phyloP scores from a whole-genome alignment of 306 rosid genomes.

The Vicia faba region DNA sequence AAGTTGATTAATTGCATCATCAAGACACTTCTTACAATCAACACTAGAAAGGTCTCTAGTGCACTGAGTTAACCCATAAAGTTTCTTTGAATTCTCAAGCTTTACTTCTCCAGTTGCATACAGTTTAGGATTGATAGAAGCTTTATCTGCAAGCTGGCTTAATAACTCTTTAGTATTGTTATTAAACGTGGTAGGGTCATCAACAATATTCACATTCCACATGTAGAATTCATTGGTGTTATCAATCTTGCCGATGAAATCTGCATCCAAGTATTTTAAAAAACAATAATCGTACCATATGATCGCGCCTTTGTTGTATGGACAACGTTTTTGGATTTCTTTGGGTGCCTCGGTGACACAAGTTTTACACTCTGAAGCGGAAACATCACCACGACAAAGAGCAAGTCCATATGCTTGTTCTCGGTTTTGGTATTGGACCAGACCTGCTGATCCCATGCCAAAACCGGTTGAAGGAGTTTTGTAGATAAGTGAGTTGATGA shows the following conservation, averaged over 20 bases:
- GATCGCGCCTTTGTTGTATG: conserved; percentile 37
- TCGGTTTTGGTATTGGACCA: not conserved
- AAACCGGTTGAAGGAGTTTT: conserved; percentile 44
- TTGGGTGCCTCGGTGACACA: conserved; percentile 36
- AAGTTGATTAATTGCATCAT: conserved; percentile 36
- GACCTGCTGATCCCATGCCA: conserved; percentile 13
- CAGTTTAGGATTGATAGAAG: conserved; percentile 19
- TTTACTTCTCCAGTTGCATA: conserved; percentile 35
- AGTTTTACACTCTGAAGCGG: conserved; percentile 41
- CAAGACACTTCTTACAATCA: conserved; percentile 51
- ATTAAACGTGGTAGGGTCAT: conserved; percentile 28
- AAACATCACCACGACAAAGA: conserved; percentile 45
- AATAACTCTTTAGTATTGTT: conserved; percentile 16
- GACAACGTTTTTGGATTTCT: conserved; percentile 33
- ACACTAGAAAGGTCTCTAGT: conserved; percentile 41
- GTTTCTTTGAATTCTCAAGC: conserved; percentile 4
- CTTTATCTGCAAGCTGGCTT: conserved; percentile 8
- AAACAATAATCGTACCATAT: conserved; percentile 46
- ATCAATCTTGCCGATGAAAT: conserved; percentile 45
- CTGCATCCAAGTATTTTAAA: conserved; percentile 39
- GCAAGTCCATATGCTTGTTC: conserved; percentile 38
- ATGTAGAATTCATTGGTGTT: conserved; percentile 22
- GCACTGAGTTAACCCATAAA: conserved; percentile 51
- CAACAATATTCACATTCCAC: conserved; percentile 24
- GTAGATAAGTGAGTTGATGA: conserved; percentile 23